Evolutionary conservation across 257 asterid species (phyloP).

Genomic region (Plantago ovata): DNA sequence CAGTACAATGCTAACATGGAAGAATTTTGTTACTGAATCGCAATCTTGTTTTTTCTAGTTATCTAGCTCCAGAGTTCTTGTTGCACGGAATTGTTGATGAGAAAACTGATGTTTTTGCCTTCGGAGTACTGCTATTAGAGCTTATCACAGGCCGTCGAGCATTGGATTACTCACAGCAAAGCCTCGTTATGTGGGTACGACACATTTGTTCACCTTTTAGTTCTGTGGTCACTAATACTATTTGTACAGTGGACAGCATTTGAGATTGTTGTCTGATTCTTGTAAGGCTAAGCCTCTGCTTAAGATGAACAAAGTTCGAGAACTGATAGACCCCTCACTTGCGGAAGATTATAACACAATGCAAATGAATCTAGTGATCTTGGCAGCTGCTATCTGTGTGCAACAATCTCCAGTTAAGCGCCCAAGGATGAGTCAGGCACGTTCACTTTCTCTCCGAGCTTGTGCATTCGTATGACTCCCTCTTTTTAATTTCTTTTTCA

Average conservation of each 20-base stretch:
- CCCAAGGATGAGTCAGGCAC: constrained; percentile 84
- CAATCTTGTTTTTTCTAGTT: constrained; percentile 38
- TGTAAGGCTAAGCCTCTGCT: constrained; percentile 79
- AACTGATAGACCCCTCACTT: constrained; percentile 78
- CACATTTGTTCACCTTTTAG: neutral
- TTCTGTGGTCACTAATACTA: neutral
- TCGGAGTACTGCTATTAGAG: constrained; percentile 79
- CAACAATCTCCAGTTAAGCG: constrained; percentile 76
- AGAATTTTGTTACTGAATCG: neutral
- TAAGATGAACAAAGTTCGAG: constrained; percentile 73
- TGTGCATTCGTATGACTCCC: too few species aligned
- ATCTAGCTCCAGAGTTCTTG: constrained; percentile 89
- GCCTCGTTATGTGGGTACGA: constrained; percentile 95
- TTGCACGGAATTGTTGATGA: constrained; percentile 97
- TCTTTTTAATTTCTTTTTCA: too few species aligned
- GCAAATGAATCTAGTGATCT: constrained; percentile 74
- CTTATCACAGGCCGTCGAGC: constrained; percentile 95
- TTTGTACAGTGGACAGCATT: neutral
- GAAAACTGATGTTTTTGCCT: constrained; percentile 82
- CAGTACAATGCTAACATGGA: neutral
- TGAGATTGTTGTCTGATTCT: constrained; percentile 5
- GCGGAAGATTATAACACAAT: constrained; percentile 41
- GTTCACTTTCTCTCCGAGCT: too few species aligned
- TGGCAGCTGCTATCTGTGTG: constrained; percentile 79
- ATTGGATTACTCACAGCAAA: constrained; percentile 85